phyloP scores from a whole-genome alignment of 768 basidiomycete genomes.

The Tricholoma matsutake region DNA sequence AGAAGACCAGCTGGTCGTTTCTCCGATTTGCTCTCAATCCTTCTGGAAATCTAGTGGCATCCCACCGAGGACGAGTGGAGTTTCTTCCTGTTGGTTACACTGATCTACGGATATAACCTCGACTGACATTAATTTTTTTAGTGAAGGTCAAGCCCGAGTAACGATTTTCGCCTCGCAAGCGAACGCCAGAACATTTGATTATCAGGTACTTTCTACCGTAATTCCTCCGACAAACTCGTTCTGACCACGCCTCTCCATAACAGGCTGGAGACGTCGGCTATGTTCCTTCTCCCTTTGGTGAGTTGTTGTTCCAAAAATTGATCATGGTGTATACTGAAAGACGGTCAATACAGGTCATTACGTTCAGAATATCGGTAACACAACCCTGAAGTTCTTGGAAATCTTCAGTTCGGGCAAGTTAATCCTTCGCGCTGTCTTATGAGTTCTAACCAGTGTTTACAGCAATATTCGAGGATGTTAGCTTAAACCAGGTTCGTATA shows the following conservation, averaged over 20 bases:
- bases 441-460: slow-evolving; percentile 9
- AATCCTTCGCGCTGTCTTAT: slow-evolving; percentile 12
- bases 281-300: slow-evolving; percentile 56
- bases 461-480: slow-evolving; percentile 16
- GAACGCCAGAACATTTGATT: slow-evolving; percentile 59
- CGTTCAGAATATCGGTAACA: slow-evolving; percentile 52
- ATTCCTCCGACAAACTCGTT: not conserved
- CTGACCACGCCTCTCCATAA: not conserved
- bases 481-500: slow-evolving; percentile 32
- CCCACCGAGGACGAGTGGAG: slow-evolving; percentile 67
- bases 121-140: slow-evolving; percentile 21
- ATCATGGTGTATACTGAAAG: slow-evolving; percentile 7
- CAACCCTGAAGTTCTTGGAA: slow-evolving; percentile 45
- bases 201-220: slow-evolving; percentile 34
- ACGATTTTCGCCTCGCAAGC: slow-evolving; percentile 53
- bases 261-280: slow-evolving; percentile 61
- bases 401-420: slow-evolving; percentile 41
- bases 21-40: slow-evolving; percentile 1
- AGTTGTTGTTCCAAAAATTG: slow-evolving; percentile 3
- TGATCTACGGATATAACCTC: not conserved
- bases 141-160: slow-evolving; percentile 51
- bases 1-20: slow-evolving; percentile 13
- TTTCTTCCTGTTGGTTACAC: slow-evolving; percentile 46
- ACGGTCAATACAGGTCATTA: slow-evolving; percentile 39
- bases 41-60: slow-evolving; percentile 50